Evolutionary conservation across 345 rosid species (phyloP), one percentile per base, ranked within the genome.

Genomic region (Arabis alpina): DNA sequence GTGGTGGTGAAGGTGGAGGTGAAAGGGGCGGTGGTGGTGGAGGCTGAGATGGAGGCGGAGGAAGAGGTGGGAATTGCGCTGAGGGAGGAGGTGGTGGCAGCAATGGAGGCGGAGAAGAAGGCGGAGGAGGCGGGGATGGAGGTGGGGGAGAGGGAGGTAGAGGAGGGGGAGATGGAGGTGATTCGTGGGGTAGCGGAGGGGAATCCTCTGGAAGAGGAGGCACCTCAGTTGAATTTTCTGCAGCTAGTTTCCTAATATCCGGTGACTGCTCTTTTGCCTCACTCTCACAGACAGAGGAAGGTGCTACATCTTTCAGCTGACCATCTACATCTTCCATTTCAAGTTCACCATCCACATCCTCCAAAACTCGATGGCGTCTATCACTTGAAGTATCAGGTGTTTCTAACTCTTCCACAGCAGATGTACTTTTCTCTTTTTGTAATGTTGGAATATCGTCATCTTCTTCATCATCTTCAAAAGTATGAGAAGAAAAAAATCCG

Each of bases 241-340:
- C 30, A 52, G 70, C 82, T 19, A 79, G 76, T 66, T 84, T 87
- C 11, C 30, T 51, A 44, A 64, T 66, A 64, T 79, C 69, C 55
- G 76, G 57, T 47, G 73, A 69, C 55, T 72, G 81, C 73, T 76
- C 82, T 15, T 76, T 79, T 25, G 56, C 62, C 70, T 79, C 91
- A 52, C 50, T 76, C 74, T 83, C 90, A 59, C 60, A 59, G 41
- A 76, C 41, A 73, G 68, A 39, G 67, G 64, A 78, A 47, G 81
- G 65, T 45, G 66, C 80, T 71, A 76, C 93, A 68, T 85, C 87
- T 81, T 81, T 88, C 13, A 53, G 78, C 70, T 84, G 82, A 71
- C 84, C 88, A 65, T 92, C 87, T 59, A 86, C 98, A 82, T 90
- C 99, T 82, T 88, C 97, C 99, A 92, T 95, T 80, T 88, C 99